These are phyloP conservation scores for Sphagnum tenellum DNA, from an alignment of 225 moss, liverwort and hornwort genomes.

Conservation along the genomic window DNA sequence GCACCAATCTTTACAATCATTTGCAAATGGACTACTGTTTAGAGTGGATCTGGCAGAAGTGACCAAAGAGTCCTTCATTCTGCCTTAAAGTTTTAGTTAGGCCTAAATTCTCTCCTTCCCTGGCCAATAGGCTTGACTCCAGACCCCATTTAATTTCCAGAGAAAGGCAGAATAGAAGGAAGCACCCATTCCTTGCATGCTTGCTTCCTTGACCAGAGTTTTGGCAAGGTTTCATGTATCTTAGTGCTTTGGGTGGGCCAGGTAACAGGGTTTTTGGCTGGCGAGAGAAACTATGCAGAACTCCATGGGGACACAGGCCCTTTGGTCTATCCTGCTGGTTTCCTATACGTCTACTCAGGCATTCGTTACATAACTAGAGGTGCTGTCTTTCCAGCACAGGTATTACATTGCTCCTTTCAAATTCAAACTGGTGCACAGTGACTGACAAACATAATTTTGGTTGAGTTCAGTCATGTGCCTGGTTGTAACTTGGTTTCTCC, in stretches of 20 bases:
- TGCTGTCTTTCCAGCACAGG: slow-evolving; percentile 86
- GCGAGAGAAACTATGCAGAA: slow-evolving; percentile 87
- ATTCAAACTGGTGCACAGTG: too few species aligned
- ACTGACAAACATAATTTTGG: not conserved
- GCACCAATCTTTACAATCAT: too few species aligned
- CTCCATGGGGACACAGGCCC: slow-evolving; percentile 96
- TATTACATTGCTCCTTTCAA: slow-evolving; percentile 9
- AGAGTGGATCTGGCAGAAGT: not conserved
- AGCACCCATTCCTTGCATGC: too few species aligned
- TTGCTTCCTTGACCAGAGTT: not conserved
- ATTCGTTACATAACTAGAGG: slow-evolving; percentile 71
- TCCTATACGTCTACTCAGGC: slow-evolving; percentile 82
- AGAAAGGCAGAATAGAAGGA: too few species aligned
- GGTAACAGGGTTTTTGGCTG: slow-evolving; percentile 86
- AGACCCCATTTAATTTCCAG: too few species aligned
- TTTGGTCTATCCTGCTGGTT: slow-evolving; percentile 93
- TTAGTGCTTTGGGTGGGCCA: slow-evolving; percentile 34
- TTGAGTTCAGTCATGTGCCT: not conserved
- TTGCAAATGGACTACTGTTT: too few species aligned
- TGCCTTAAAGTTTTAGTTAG: not conserved
- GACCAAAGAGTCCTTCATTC: not conserved
- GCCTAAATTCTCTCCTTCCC: too few species aligned
- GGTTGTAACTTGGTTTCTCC: not conserved
- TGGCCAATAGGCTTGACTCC: too few species aligned
- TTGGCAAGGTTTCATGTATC: not conserved